Conservation (phyloP, 2,329 filamentous ascomycete species). For the Ceratocystis diversiconidia region DNA sequence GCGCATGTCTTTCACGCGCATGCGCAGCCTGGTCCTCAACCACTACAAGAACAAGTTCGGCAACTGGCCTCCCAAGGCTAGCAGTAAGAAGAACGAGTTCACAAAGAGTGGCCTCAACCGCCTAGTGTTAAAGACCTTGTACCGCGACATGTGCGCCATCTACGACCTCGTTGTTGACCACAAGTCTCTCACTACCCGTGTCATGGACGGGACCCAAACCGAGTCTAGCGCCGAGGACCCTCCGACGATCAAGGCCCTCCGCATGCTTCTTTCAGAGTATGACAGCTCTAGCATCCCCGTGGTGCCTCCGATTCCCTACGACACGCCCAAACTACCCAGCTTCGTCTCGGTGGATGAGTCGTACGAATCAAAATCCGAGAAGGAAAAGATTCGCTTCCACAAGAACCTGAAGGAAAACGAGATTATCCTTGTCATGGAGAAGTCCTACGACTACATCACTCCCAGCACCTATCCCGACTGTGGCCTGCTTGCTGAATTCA, state of each 20-base stretch:
- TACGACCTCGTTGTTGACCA: constrained; percentile 85
- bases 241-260: constrained; percentile 54
- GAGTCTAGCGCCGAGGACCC: constrained; percentile 38
- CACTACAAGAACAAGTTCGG: constrained; percentile 49
- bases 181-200: constrained; percentile 60
- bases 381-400: constrained; percentile 60
- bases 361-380: constrained; percentile 49
- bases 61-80: constrained; percentile 81
- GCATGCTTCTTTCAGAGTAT: constrained; percentile 72
- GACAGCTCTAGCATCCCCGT: constrained; percentile 82
- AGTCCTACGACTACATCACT: constrained; percentile 66
- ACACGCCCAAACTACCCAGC: constrained; percentile 63
- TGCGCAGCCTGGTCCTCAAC: constrained; percentile 56
- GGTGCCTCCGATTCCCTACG: constrained; percentile 79
- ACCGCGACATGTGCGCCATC: constrained; percentile 69
- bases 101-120: constrained; percentile 77
- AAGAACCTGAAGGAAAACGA: constrained; percentile 67
- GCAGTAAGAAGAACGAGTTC: constrained; percentile 81
- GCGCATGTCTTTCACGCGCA: constrained; percentile 59
- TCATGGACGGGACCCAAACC: constrained; percentile 37
- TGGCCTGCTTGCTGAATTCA: constrained; percentile 56
- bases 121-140: constrained; percentile 65
- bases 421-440: constrained; percentile 59
- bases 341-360: constrained; percentile 52
- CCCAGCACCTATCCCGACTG: constrained; percentile 24